A percentile compares a stretch with the other conserved stretches of the same genome.
Evolutionary conservation across 2,329 filamentous ascomycete species (phyloP).

Genomic region (Colletotrichum viniferum): DNA sequence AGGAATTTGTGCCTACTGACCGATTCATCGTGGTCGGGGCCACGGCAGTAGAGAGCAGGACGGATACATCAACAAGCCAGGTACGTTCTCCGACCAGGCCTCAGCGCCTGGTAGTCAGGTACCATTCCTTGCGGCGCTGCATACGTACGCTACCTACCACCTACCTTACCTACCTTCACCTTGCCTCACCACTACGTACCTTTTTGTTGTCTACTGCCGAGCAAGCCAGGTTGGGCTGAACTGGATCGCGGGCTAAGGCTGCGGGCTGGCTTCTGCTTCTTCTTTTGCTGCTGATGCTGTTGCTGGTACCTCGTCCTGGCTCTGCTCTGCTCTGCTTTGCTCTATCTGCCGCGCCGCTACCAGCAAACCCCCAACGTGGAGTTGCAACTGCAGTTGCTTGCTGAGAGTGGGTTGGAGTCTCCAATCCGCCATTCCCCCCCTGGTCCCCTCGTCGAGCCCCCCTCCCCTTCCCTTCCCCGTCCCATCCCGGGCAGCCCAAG

Average conservation of each 20-base stretch:
- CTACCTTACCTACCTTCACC: neutral
- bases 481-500: slow-evolving; percentile 11
- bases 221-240: neutral
- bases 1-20: slow-evolving; percentile 1
- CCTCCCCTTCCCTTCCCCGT: slow-evolving; percentile 6
- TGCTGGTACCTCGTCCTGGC: neutral
- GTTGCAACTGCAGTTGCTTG: slow-evolving; percentile 1
- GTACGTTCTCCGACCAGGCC: neutral
- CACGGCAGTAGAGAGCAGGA: neutral
- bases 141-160: neutral
- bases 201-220: neutral
- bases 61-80: neutral
- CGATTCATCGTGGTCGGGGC: slow-evolving; percentile 6
- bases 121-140: neutral
- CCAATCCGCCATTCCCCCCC: slow-evolving; percentile 1
- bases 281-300: neutral
- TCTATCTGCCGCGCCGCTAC: neutral
- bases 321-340: neutral
- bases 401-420: neutral
- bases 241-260: neutral
- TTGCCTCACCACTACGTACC: neutral
- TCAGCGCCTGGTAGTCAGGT: neutral
- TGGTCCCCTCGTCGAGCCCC: neutral
- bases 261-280: neutral
- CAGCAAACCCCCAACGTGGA: slow-evolving; percentile 7